A percentile compares a stretch with the other conserved stretches of the same genome.
Conservation (phyloP, 2,329 filamentous ascomycete genomes). For the Penicillium sp. region DNA sequence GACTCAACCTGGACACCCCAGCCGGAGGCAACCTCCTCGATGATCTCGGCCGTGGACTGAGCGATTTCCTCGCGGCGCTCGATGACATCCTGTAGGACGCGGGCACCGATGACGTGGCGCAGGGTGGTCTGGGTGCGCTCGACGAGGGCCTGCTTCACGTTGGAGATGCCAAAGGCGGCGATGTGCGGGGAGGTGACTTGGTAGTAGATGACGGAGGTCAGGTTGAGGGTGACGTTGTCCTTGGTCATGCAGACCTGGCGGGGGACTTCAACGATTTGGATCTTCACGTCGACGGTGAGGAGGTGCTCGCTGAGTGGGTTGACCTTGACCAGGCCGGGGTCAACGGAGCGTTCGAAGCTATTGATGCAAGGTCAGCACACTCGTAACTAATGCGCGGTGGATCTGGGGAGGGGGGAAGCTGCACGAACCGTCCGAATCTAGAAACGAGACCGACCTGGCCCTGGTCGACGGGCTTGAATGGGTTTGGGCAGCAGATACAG, state of each 20-base stretch:
- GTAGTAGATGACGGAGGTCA: slow-evolving; percentile 99
- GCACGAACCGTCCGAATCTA: slow-evolving; percentile 72
- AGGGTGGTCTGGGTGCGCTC: slow-evolving; percentile 98
- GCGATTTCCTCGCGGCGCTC: slow-evolving; percentile 97
- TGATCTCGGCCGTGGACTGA: slow-evolving; percentile 92
- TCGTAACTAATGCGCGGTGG: neutral
- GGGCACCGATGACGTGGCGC: slow-evolving; percentile 92
- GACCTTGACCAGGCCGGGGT: slow-evolving; percentile 95
- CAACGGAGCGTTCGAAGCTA: slow-evolving; percentile 87
- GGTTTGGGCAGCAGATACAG: slow-evolving; percentile 91
- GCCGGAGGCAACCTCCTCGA: slow-evolving; percentile 88
- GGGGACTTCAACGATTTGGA: slow-evolving; percentile 94
- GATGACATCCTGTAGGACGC: slow-evolving; percentile 95
- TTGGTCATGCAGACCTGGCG: slow-evolving; percentile 99
- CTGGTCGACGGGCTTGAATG: slow-evolving; percentile 88
- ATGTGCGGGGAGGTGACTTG: slow-evolving; percentile 95
- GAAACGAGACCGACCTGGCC: slow-evolving; percentile 95
- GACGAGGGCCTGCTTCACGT: slow-evolving; percentile 92
- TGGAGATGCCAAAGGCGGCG: slow-evolving; percentile 92
- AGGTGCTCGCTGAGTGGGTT: slow-evolving; percentile 92
- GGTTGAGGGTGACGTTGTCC: slow-evolving; percentile 92
- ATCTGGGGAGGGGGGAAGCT: neutral
- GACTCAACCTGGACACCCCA: slow-evolving; percentile 97
- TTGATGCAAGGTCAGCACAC: slow-evolving; percentile 3
- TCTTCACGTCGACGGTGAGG: slow-evolving; percentile 96